Evolutionary conservation across 164 flowering plant species (phyloP).

Genomic region (Tinospora cordifolia): DNA sequence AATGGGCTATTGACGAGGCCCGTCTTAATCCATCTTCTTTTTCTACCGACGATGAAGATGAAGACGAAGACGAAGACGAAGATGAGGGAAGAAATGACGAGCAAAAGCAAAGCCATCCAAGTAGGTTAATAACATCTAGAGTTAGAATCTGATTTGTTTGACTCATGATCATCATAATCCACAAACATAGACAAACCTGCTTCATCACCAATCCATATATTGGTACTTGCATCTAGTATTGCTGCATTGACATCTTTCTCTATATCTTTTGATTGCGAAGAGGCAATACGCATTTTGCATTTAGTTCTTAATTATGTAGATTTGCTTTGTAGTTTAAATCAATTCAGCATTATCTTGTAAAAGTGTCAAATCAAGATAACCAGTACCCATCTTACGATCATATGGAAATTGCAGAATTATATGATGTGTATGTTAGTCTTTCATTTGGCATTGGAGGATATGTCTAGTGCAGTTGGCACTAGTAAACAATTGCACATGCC

Average conservation of each 20-base stretch:
- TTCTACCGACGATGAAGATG: constrained; percentile 16
- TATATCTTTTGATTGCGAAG: neutral
- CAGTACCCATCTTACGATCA: neutral
- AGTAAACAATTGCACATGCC: constrained; percentile 7
- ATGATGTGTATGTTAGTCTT: neutral
- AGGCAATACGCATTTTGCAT: neutral
- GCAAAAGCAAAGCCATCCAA: neutral
- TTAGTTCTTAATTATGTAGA: neutral
- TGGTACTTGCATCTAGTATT: neutral
- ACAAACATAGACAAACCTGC: no score
- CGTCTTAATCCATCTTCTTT: constrained; percentile 76
- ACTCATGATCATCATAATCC: no score
- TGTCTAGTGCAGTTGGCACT: neutral
- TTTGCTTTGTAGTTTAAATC: neutral
- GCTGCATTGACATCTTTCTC: neutral
- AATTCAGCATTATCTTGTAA: neutral
- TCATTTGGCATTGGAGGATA: neutral
- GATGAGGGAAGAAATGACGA: constrained; percentile 13
- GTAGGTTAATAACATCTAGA: no score
- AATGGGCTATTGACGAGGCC: constrained; percentile 81
- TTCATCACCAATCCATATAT: no score
- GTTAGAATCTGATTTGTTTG: no score
- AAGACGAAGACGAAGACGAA: constrained; percentile 6
- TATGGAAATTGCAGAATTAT: neutral
- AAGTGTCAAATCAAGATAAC: neutral